phyloP scores from a whole-genome alignment of 306 rosid genomes.

The Vigna trinervia region DNA sequence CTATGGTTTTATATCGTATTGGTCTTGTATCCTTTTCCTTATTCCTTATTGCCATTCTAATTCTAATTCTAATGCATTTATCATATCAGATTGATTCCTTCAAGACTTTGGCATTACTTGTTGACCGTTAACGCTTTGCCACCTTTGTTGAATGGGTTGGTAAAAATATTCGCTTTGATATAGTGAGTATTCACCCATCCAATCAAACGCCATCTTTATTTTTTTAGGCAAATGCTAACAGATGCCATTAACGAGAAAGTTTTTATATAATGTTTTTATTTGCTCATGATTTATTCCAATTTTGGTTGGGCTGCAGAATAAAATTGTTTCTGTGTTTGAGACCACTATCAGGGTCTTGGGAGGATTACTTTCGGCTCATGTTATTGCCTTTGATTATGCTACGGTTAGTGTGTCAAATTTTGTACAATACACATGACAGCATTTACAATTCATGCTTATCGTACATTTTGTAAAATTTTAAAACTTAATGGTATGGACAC shows the following conservation, averaged over 20 bases:
- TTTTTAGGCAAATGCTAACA: no score
- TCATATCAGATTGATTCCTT: constrained; percentile 78
- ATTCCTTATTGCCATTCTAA: no score
- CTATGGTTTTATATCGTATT: no score
- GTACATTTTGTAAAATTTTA: neutral
- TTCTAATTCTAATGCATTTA: neutral
- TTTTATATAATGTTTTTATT: neutral
- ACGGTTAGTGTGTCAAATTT: constrained; percentile 59
- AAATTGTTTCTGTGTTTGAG: constrained; percentile 91
- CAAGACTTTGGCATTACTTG: constrained; percentile 88
- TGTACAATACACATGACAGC: neutral
- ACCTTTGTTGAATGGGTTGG: constrained; percentile 96
- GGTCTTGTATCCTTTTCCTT: neutral
- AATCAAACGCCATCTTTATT: no score
- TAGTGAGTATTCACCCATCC: constrained; percentile 64
- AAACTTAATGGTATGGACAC: neutral
- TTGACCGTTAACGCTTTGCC: constrained; percentile 71
- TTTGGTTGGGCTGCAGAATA: constrained; percentile 54
- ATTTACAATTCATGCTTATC: neutral
- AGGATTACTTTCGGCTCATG: constrained; percentile 93
- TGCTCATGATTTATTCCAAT: neutral
- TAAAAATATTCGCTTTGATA: constrained; percentile 91
- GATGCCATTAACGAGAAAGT: no score
- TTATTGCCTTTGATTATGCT: constrained; percentile 83
- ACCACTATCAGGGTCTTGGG: constrained; percentile 90